Percentiles rank a stretch among this genome's conserved stretches.
These are phyloP conservation scores for Lentithecium fluviatile DNA, from an alignment of 495 filamentous ascomycete species.

Conservation along the genomic window DNA sequence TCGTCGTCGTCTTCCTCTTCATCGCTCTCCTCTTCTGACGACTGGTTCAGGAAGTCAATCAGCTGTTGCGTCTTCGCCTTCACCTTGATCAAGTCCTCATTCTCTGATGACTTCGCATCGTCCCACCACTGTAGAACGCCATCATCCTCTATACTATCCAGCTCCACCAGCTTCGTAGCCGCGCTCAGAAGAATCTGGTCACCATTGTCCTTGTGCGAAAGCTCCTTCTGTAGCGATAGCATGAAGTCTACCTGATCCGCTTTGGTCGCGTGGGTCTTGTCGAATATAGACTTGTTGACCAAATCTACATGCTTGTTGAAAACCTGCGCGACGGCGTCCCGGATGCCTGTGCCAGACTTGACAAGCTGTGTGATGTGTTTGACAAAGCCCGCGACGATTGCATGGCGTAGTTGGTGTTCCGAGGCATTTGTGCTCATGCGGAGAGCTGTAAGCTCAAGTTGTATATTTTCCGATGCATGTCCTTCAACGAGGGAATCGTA, in stretches of 20 bases:
- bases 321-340: conserved; percentile 64
- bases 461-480: conserved; percentile 78
- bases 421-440: conserved; percentile 86
- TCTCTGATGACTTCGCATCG: conserved; percentile 61
- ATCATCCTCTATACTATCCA: conserved; percentile 86
- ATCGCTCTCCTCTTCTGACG: conserved; percentile 75
- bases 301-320: conserved; percentile 57
- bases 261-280: conserved; percentile 57
- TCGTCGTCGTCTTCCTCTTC: conserved; percentile 67
- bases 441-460: conserved; percentile 85
- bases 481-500: conserved; percentile 74
- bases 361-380: conserved; percentile 74
- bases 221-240: conserved; percentile 75
- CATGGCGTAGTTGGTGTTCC: conserved; percentile 80
- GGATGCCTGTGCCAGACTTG: conserved; percentile 49
- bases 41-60: conserved; percentile 82
- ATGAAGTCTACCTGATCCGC: conserved; percentile 82
- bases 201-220: conserved; percentile 53
- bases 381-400: conserved; percentile 80
- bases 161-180: conserved; percentile 75
- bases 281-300: conserved; percentile 59
- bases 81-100: conserved; percentile 66
- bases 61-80: conserved; percentile 72
- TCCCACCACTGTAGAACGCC: conserved; percentile 87
- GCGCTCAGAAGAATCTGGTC: conserved; percentile 71